A percentile compares a stretch with the other conserved stretches of the same genome.
These are phyloP conservation scores for Starmera pachycereana DNA, from an alignment of 805 yeast species.

Conservation along the genomic window DNA sequence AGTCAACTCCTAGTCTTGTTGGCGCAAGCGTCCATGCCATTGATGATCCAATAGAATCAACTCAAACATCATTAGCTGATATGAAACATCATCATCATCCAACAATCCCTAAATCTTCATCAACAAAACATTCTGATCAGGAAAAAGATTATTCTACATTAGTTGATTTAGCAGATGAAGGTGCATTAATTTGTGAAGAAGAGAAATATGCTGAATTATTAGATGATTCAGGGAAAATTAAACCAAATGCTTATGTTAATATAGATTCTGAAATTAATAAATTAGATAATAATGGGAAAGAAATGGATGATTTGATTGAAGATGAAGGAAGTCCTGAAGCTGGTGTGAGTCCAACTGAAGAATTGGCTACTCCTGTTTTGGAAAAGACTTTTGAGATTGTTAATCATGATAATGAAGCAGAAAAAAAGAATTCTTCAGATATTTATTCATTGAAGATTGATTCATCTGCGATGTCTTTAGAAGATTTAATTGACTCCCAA, in stretches of 20 bases:
- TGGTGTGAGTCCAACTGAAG: not conserved
- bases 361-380: no score
- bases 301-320: conserved; percentile 2
- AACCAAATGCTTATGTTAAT: conserved; percentile 12
- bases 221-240: conserved; percentile 44
- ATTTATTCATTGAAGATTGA: conserved; percentile 14
- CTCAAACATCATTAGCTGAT: no score
- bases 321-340: not conserved
- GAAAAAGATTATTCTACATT: conserved; percentile 17
- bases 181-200: conserved; percentile 42
- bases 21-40: conserved; percentile 16
- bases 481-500: conserved; percentile 20
- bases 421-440: not conserved
- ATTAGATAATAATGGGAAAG: not conserved
- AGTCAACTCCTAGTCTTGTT: conserved; percentile 12
- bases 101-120: conserved; percentile 7
- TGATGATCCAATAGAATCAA: conserved; percentile 2
- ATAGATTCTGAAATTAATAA: not conserved
- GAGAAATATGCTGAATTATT: conserved; percentile 44
- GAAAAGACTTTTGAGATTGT: no score
- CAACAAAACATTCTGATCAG: conserved; percentile 3
- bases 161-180: conserved; percentile 29
- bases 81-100: no score
- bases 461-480: conserved; percentile 13
- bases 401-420: no score